A percentile compares a stretch with the other conserved stretches of the same genome.
Evolutionary conservation across 345 rosid genomes (phyloP).

Genomic region (Streptanthus diversifolius): DNA sequence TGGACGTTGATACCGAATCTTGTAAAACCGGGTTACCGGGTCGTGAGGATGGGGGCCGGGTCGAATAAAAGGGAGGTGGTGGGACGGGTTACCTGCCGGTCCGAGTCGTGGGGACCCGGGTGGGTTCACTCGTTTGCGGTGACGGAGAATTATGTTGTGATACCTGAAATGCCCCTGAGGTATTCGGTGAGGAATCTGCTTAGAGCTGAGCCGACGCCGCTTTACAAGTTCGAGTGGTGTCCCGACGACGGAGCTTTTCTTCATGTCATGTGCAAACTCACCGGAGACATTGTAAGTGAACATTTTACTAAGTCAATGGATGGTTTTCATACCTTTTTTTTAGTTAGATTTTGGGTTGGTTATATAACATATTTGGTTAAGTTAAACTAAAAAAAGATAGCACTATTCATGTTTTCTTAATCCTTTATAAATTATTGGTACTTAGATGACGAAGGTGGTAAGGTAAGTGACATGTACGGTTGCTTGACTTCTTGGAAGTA

Average conservation of each 20-base stretch:
- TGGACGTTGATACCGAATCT: conserved; percentile 81
- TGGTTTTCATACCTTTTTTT: not conserved
- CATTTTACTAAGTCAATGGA: not conserved
- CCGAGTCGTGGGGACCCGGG: conserved; percentile 77
- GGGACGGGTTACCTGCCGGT: conserved; percentile 71
- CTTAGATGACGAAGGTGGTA: not conserved
- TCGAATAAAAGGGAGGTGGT: conserved; percentile 78
- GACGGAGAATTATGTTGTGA: conserved; percentile 70
- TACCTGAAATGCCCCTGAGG: conserved; percentile 92
- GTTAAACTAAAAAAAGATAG: not conserved
- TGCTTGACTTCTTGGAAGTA: not conserved
- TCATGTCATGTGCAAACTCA: conserved; percentile 84
- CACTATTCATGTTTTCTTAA: not conserved
- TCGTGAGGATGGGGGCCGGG: conserved; percentile 76
- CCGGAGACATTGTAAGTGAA: conserved; percentile 71
- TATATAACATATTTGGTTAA: not conserved
- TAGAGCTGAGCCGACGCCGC: conserved; percentile 86
- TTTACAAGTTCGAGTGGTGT: conserved; percentile 92
- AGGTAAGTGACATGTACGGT: not conserved
- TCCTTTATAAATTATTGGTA: not conserved
- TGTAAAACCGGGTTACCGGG: conserved; percentile 69
- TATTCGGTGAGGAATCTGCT: conserved; percentile 74
- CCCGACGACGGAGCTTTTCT: conserved; percentile 67
- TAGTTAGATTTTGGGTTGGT: not conserved
- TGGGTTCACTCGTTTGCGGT: conserved; percentile 98